Conservation (phyloP, 2,329 filamentous ascomycete genomes). For the Colletotrichum cordylinicola region DNA sequence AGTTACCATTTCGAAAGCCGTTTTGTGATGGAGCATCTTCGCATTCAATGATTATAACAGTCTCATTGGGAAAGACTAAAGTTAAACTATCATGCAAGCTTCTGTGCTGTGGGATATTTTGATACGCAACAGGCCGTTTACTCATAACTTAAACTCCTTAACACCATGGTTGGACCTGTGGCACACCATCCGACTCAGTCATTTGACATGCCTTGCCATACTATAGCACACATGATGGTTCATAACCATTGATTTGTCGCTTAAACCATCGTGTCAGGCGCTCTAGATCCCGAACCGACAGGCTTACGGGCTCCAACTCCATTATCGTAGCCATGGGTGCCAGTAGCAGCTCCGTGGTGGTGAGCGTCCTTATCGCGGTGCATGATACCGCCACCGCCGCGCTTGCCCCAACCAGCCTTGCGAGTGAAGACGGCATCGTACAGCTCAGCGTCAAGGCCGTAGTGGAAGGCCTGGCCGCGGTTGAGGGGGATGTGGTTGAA, state of each 20-base stretch:
- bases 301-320: conserved; percentile 12
- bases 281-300: conserved; percentile 3
- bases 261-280: conserved; percentile 14
- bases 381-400: conserved; percentile 15
- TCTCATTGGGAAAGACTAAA: no score
- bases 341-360: not conserved
- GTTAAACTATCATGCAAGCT: not conserved
- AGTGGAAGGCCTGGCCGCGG: conserved; percentile 60
- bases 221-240: rapidly evolving
- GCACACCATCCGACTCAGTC: not conserved
- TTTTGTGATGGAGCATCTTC: no score
- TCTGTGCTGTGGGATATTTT: not conserved
- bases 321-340: not conserved
- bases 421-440: conserved; percentile 63
- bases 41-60: no score
- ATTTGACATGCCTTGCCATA: rapidly evolving
- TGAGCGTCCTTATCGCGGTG: conserved; percentile 28
- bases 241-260: rapidly evolving
- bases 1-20: no score
- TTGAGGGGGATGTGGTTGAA: conserved; percentile 70
- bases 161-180: rapidly evolving
- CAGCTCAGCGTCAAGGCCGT: conserved; percentile 51
- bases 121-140: not conserved
- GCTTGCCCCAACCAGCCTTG: conserved; percentile 63
- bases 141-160: not conserved